These are phyloP conservation scores for Phtheirospermum japonicum DNA, from an alignment of 257 asterid species.

Conservation along the genomic window DNA sequence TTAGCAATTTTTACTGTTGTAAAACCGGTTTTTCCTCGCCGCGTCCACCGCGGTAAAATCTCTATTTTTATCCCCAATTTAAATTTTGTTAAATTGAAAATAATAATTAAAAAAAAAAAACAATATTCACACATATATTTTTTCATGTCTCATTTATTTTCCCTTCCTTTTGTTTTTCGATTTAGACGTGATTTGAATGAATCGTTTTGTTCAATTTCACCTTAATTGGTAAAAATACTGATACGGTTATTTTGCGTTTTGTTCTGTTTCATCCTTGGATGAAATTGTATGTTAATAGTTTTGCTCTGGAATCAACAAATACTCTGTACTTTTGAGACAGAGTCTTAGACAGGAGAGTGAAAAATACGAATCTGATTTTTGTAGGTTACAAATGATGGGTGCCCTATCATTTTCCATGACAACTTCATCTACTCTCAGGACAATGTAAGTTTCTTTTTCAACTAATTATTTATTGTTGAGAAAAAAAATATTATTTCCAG, in stretches of 20 bases:
- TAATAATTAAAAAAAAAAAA: too few relatives aligned
- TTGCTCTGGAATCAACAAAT: slow-evolving; percentile 38
- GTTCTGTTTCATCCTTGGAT: slow-evolving; percentile 25
- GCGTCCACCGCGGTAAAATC: slow-evolving; percentile 19
- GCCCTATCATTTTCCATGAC: slow-evolving; percentile 93
- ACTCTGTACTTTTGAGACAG: too few relatives aligned
- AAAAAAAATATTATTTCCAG: too few relatives aligned
- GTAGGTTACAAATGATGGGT: slow-evolving; percentile 90
- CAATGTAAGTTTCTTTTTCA: slow-evolving; percentile 40
- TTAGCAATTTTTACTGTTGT: not conserved
- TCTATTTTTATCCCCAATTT: too few relatives aligned
- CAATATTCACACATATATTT: too few relatives aligned
- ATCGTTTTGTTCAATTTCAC: not conserved
- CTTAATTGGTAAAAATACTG: too few relatives aligned
- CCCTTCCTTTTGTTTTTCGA: too few relatives aligned
- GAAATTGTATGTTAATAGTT: slow-evolving; percentile 33
- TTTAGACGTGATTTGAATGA: not conserved
- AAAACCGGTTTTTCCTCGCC: slow-evolving; percentile 34
- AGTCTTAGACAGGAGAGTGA: slow-evolving; percentile 54
- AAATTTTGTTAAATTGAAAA: too few relatives aligned
- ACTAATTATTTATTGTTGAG: too few relatives aligned
- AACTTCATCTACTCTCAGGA: slow-evolving; percentile 76
- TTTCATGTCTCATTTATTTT: too few relatives aligned
- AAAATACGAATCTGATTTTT: slow-evolving; percentile 41
- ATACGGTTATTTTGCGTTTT: slow-evolving; percentile 28